Base-by-base conservation (phyloP, 768 basidiomycete genomes). In the Neoboletus magnificus region DNA sequence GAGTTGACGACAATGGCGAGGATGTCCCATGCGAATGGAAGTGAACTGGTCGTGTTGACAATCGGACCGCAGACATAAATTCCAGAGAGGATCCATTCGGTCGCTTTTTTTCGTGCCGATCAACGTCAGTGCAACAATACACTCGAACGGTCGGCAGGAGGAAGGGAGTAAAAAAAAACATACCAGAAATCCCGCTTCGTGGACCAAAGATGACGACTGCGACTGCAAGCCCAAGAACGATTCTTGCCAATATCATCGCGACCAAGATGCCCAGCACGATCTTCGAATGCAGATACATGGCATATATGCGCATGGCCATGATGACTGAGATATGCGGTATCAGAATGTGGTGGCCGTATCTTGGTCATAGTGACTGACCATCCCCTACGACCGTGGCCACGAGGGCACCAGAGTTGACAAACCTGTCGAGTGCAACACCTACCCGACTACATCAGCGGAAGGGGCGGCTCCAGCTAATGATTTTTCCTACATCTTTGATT, bases 221-320 rank as follows among this genome's bases (percentile, higher is more conserved):
- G 25, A 61, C 36, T 2, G 49, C 59, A 25, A 64, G 48, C 16
- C 56, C 56, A 5, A 65, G 11, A 5, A 15, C 39, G 10, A 62
- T 51, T 25, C 56, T 50, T 9, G 50, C 22, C 20, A 59, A 22
- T 32, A 65, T 35, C 22, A 41, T 41, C 18, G 13, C 32, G 12
- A 54, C 18, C 32, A 65, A 43, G 47, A 62, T 37, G 16, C 4
- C 25, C 6, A 65, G 15, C 20, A 65, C 23, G 23, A 4, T 32
- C 20, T 37, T 57, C 4, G 63, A 64, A 18, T 53, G 46, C 3
- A 64, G 44, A 29, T 64, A 64, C 62, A 65, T 65, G 44, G 63
- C 53, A 37, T 65, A 66, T 39, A 62, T 45, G 23, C 64, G 58
- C 50, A 66, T 49, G 36, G 54, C 29, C 43, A 64, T 64, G 48